A percentile compares a stretch with the other conserved stretches of the same genome.
Evolutionary conservation across 2,329 filamentous ascomycete genomes (phyloP).

Genomic region (Paraphaeosphaeria minitans): DNA sequence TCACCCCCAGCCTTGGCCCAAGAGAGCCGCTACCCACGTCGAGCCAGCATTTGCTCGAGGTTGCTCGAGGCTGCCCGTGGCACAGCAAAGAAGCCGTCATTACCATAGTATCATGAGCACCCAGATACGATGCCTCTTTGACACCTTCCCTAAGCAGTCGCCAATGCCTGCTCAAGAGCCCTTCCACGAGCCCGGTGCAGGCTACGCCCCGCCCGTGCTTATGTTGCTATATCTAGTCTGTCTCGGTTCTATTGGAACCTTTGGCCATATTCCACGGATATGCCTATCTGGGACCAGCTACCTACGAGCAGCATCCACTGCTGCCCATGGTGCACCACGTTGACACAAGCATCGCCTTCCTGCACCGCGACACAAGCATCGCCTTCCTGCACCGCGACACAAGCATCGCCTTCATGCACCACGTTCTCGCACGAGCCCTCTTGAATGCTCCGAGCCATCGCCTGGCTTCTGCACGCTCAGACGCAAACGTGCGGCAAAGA

Average conservation of each 20-base stretch:
- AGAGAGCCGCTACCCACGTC: background rate
- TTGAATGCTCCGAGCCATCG: conserved; percentile 1
- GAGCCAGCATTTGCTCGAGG: background rate
- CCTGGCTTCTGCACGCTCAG: background rate
- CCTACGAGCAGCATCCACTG: conserved; percentile 6
- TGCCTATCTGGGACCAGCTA: background rate
- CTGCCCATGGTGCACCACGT: conserved; percentile 2
- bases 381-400: conserved; percentile 1
- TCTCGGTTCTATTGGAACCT: background rate
- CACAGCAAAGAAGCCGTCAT: background rate
- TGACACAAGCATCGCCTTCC: conserved; percentile 8
- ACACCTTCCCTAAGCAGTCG: conserved; percentile 16
- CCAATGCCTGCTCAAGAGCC: background rate
- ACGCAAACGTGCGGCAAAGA: conserved; percentile 5
- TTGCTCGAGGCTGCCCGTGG: no score
- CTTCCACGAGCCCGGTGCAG: background rate
- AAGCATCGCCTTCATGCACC: conserved; percentile 11
- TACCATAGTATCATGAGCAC: background rate
- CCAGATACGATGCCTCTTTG: conserved; percentile 4
- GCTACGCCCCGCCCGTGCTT: background rate
- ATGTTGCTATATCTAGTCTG: background rate
- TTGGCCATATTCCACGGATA: background rate
- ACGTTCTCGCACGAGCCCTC: conserved; percentile 9
- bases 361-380: conserved; percentile 11
- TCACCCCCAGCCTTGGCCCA: background rate